A percentile compares a stretch with the other conserved stretches of the same genome.
Evolutionary conservation across 331 rosid genomes (phyloP).

Genomic region (Malus hybrid): DNA sequence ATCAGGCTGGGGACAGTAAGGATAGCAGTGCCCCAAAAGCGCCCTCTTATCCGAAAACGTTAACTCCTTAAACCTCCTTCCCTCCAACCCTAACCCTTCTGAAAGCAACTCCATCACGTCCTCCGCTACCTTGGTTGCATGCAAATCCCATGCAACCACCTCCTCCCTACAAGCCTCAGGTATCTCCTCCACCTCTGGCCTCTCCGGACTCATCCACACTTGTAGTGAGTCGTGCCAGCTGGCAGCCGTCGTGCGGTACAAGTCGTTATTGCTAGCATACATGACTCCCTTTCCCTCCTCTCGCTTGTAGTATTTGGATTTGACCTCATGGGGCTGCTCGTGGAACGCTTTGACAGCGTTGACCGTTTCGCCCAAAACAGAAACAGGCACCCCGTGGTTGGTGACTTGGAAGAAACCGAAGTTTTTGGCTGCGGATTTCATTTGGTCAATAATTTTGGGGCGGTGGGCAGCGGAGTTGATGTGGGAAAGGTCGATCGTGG

Average conservation of each 20-base stretch:
- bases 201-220: constrained; percentile 21
- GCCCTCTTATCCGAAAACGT: constrained; percentile 6
- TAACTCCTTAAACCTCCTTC: constrained; percentile 26
- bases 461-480: constrained; percentile 15
- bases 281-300: constrained; percentile 29
- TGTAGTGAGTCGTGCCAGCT: constrained; percentile 30
- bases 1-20: constrained; percentile 39
- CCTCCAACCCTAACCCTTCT: constrained; percentile 37
- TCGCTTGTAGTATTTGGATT: constrained; percentile 28
- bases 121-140: constrained; percentile 18
- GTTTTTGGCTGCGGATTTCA: constrained; percentile 27
- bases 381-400: constrained; percentile 29
- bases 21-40: constrained; percentile 23
- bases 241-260: constrained; percentile 23
- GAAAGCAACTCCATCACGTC: constrained; percentile 29
- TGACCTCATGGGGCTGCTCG: constrained; percentile 23
- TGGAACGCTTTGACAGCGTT: constrained; percentile 33
- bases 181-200: constrained; percentile 6
- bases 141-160: constrained; percentile 26
- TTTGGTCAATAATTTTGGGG: constrained; percentile 18
- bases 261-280: constrained; percentile 33
- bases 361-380: constrained; percentile 16
- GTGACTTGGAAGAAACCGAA: constrained; percentile 52
- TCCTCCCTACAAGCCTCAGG: constrained; percentile 26
- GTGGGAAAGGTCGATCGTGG: constrained; percentile 33